A percentile compares a stretch with the other conserved stretches of the same genome.
These are phyloP conservation scores for Brasilioporus rufonigricans DNA, from an alignment of 768 basidiomycete species.

Conservation along the genomic window DNA sequence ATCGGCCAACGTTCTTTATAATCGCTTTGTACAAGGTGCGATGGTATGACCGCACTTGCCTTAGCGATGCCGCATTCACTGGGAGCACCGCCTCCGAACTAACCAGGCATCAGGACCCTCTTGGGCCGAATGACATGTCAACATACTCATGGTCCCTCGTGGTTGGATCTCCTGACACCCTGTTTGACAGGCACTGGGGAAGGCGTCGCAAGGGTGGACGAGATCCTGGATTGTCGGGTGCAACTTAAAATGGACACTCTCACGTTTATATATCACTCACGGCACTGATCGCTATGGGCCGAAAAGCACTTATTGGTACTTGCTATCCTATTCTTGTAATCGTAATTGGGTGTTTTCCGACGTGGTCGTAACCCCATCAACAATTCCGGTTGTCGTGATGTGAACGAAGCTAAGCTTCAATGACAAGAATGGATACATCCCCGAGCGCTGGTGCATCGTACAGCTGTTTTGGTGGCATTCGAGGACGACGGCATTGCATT, in stretches of 20 bases:
- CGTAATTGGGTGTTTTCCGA: constrained; percentile 10
- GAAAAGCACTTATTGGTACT: constrained; percentile 13
- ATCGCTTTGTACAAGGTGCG: constrained; percentile 31
- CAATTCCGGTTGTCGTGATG: constrained; percentile 23
- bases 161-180: constrained; percentile 32
- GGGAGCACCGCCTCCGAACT: constrained; percentile 30
- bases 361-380: constrained; percentile 6
- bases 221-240: constrained; percentile 33
- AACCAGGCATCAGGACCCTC: constrained; percentile 31
- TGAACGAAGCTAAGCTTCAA: constrained; percentile 21
- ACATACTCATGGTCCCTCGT: constrained; percentile 31
- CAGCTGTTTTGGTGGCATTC: constrained; percentile 2
- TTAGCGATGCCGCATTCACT: constrained; percentile 39
- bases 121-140: constrained; percentile 34
- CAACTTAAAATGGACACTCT: constrained; percentile 26
- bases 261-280: constrained; percentile 37
- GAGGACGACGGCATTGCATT: constrained; percentile 1
- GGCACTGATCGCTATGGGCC: constrained; percentile 31
- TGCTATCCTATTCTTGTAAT: constrained; percentile 25
- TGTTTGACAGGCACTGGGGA: constrained; percentile 30
- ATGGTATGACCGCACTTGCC: constrained; percentile 22
- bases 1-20: constrained; percentile 36
- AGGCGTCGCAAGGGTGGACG: constrained; percentile 20
- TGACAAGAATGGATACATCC: constrained; percentile 13
- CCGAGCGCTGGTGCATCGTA: constrained; percentile 8